Evolutionary conservation across 2,329 filamentous ascomycete genomes (phyloP).

Genomic region (Berkeleyomyces basicola): DNA sequence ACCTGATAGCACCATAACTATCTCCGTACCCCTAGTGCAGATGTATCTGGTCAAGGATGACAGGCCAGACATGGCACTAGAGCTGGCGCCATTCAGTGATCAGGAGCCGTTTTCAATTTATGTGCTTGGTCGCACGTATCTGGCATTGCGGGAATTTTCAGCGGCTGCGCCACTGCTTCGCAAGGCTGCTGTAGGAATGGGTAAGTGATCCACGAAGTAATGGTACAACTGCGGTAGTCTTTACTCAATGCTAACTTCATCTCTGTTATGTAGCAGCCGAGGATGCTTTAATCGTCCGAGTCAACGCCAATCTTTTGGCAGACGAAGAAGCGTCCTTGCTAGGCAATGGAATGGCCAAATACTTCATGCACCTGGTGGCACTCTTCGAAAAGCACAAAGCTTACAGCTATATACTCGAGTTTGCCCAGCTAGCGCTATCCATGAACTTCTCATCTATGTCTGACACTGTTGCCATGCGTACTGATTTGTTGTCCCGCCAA

Average conservation of each 20-base stretch:
- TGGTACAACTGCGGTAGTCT: background rate
- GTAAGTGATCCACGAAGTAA: conserved; percentile 34
- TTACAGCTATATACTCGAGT: conserved; percentile 70
- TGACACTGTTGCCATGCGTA: conserved; percentile 22
- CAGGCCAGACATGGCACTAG: conserved; percentile 41
- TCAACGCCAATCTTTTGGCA: conserved; percentile 3
- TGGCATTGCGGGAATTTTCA: conserved; percentile 57
- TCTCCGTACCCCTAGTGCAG: conserved; percentile 43
- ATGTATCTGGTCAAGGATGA: conserved; percentile 44
- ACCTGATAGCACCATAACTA: conserved; percentile 47
- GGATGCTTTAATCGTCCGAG: conserved; percentile 29
- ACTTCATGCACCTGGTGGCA: conserved; percentile 71
- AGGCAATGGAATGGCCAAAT: conserved; percentile 60
- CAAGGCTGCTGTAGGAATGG: conserved; percentile 66
- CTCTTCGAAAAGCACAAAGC: conserved; percentile 66
- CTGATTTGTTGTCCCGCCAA: conserved; percentile 64
- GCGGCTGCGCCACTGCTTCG: conserved; percentile 62
- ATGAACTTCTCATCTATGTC: conserved; percentile 28
- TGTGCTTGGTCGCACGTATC: conserved; percentile 62
- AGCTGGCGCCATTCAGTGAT: conserved; percentile 38
- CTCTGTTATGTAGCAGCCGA: conserved; percentile 27
- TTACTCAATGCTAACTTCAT: background rate
- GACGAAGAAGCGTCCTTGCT: conserved; percentile 42
- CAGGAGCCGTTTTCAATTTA: conserved; percentile 55
- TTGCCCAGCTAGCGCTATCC: conserved; percentile 59